phyloP scores from a whole-genome alignment of 257 asterid genomes.

The Lycium ferocissimum region DNA sequence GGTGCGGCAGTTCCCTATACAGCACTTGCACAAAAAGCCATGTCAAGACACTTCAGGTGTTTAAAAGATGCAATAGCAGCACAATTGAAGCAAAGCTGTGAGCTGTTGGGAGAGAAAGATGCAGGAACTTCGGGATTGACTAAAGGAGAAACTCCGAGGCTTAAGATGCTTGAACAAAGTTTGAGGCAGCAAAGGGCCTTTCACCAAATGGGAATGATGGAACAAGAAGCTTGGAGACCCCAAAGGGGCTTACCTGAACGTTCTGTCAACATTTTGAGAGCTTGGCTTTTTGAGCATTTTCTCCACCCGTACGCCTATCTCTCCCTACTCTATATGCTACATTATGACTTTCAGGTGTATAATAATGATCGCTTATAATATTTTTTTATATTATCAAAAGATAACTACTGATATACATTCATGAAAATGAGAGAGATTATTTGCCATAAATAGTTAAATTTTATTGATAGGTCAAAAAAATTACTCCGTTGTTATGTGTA shows the following conservation, averaged over 20 bases:
- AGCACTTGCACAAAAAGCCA: slow-evolving; percentile 82
- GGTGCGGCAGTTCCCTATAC: slow-evolving; percentile 98
- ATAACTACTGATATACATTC: neutral
- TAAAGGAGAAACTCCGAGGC: slow-evolving; percentile 94
- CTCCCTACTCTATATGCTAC: neutral
- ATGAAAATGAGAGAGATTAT: neutral
- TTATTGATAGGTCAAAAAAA: neutral
- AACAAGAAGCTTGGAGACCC: slow-evolving; percentile 98
- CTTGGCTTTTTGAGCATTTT: slow-evolving; percentile 99
- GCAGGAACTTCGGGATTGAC: slow-evolving; percentile 76
- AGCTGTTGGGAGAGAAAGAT: slow-evolving; percentile 81
- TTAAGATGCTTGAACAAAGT: slow-evolving; percentile 80
- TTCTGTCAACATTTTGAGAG: slow-evolving; percentile 86
- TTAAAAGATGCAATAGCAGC: slow-evolving; percentile 81
- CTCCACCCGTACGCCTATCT: slow-evolving; percentile 83
- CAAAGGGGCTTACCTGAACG: slow-evolving; percentile 97
- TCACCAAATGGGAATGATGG: slow-evolving; percentile 98
- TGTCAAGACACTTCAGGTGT: slow-evolving; percentile 95
- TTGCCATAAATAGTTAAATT: neutral
- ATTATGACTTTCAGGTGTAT: neutral
- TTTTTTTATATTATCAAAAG: neutral
- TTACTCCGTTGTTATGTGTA: too few species aligned
- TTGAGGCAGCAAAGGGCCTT: slow-evolving; percentile 84
- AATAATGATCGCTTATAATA: neutral
- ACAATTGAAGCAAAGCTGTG: slow-evolving; percentile 78